Base-by-base conservation (phyloP, 129 eudicot genomes). In the Pseudognaphalium luteoalbum region DNA sequence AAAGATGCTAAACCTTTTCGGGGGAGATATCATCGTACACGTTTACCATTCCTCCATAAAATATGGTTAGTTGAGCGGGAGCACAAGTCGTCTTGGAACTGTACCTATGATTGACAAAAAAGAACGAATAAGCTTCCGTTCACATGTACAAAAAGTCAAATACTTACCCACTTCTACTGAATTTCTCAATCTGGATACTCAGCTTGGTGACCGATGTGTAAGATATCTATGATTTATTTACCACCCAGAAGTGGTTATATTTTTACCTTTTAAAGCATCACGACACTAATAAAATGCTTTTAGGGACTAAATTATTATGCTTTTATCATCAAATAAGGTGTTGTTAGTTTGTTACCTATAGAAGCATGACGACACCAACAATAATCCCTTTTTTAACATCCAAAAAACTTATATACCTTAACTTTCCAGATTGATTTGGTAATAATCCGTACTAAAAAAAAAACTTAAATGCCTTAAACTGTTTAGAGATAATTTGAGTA, bases 41-140 rank as follows among this genome's bases (percentile, higher is more conserved):
- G 37, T 85, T 76, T 28, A 89, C 95, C 42, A 83, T 68, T 29
- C 95, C 95, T 4, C 85, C 86, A 64, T 84, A 89, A 76, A 89
- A 89, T 84, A 89, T 84, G 86, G 95, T 89, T 78, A 89, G 71
- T 73, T 89, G 91, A 78, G 91, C 85, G 11, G 88, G 89, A 66
- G 83, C 84, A 52, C 71, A 69, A 39, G 90, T 73, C 54, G 80
- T 35, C 85, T 84, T 86, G 42, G 86, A 9, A 76, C 41, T 25
- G 15, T 62, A 71, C 87, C 93, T 88, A 47, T 72, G 59, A 66
- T 56, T 73, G 3, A 78, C 16, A 32, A 54, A 17, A 47, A 39
- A 14, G 1, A 79, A 51, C 4, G 20, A 71, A 60, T 71, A 78
- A 60, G 28, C 22, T 22, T 28, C 9, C 3, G 54, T 67, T 25